A percentile compares a stretch with the other conserved stretches of the same genome.
These are phyloP conservation scores for Trichoderma parareesei DNA, from an alignment of 495 filamentous ascomycete genomes.

Conservation along the genomic window DNA sequence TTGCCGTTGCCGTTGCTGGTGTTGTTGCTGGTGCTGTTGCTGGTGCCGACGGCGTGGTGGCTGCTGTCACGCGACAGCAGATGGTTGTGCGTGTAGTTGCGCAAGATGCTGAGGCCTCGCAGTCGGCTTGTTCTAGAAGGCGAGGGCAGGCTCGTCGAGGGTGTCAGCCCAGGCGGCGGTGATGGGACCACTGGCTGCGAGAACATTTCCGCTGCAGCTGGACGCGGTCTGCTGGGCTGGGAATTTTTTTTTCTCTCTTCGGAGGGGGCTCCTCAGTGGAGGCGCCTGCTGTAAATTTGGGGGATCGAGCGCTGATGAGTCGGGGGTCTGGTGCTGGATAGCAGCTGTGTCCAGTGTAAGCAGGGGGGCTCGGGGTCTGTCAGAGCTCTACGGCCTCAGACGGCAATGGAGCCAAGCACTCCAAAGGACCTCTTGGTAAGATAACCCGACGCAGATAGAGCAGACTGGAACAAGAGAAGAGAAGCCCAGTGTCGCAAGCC, in stretches of 20 bases:
- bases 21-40: slow-evolving; percentile 9
- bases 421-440: too few species aligned
- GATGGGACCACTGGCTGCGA: slow-evolving; percentile 8
- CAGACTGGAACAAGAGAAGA: too few species aligned
- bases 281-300: slow-evolving; percentile 2
- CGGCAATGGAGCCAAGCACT: too few species aligned
- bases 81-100: slow-evolving; percentile 62
- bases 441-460: background rate
- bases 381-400: too few species aligned
- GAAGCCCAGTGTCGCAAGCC: background rate
- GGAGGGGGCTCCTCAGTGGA: slow-evolving; percentile 2
- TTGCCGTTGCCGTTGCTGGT: slow-evolving; percentile 20
- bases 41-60: slow-evolving; percentile 31
- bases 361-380: background rate
- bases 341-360: background rate
- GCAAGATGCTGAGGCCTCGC: slow-evolving; percentile 65
- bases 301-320: background rate
- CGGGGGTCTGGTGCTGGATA: background rate
- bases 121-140: slow-evolving; percentile 33
- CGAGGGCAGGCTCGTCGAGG: background rate
- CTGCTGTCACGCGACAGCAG: slow-evolving; percentile 44
- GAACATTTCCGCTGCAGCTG: slow-evolving; percentile 7
- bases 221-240: too few species aligned
- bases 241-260: background rate
- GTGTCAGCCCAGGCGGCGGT: slow-evolving; percentile 8